phyloP scores from a whole-genome alignment of 2,329 filamentous ascomycete species.

The Penicillium sp. region DNA sequence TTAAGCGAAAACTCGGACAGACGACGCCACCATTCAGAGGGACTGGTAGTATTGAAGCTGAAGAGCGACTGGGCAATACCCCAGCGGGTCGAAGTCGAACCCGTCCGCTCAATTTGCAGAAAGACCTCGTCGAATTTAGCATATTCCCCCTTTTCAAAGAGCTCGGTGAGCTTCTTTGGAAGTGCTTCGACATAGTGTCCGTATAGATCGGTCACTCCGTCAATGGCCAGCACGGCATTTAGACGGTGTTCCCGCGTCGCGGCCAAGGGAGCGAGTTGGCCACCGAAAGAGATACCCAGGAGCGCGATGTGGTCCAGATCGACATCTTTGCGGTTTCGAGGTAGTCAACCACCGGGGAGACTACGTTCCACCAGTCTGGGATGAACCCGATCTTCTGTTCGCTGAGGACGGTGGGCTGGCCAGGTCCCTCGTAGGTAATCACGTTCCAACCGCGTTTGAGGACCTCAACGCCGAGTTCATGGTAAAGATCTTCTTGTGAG shows the following conservation, averaged over 20 bases:
- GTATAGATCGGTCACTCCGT: neutral
- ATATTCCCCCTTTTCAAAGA: neutral
- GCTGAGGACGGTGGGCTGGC: slow-evolving; percentile 1
- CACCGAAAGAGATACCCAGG: neutral
- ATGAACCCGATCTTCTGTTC: slow-evolving; percentile 7
- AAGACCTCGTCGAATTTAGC: neutral
- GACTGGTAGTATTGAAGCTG: neutral
- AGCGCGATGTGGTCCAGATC: neutral
- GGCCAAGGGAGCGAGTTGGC: neutral
- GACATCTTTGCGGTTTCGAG: neutral
- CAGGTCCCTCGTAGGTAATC: slow-evolving; percentile 4
- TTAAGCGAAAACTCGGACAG: neutral
- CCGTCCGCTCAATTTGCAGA: neutral
- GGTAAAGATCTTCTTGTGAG: slow-evolving; percentile 1
- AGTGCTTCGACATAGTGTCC: neutral
- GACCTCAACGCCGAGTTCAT: neutral
- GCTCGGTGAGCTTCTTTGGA: neutral
- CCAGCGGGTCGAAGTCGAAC: neutral
- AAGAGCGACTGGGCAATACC: neutral
- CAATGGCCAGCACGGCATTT: neutral
- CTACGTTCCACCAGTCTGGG: slow-evolving; percentile 6
- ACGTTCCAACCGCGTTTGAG: slow-evolving; percentile 4
- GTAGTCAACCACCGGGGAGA: slow-evolving; percentile 3
- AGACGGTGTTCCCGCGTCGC: slow-evolving; percentile 1
- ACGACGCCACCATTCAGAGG: neutral